Conservation (phyloP, 352 stramenopile species). For the Phytophthora multivora region DNA sequence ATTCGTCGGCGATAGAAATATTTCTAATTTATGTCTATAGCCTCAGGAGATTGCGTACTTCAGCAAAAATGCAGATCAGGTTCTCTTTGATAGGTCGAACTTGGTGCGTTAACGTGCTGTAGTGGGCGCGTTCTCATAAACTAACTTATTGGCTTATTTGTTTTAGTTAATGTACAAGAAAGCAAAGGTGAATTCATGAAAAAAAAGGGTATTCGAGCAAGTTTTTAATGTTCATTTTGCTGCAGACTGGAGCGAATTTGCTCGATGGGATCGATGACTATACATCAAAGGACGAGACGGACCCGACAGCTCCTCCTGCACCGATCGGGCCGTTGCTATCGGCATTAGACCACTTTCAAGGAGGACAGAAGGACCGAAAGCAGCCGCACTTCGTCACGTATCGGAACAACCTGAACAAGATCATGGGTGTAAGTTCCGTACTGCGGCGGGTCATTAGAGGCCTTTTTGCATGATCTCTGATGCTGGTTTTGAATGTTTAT, state of each 20-base stretch:
- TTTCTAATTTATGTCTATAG: constrained; percentile 26
- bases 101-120: constrained; percentile 39
- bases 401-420: constrained; percentile 87
- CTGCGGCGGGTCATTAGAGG: background rate
- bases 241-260: constrained; percentile 58
- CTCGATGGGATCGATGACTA: constrained; percentile 64
- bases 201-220: background rate
- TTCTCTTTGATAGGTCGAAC: constrained; percentile 69
- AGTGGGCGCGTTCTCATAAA: no score
- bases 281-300: constrained; percentile 52
- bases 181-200: constrained; percentile 17
- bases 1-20: background rate
- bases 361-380: background rate
- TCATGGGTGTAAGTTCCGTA: constrained; percentile 59
- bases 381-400: constrained; percentile 68
- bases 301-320: constrained; percentile 48
- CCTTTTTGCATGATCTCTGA: background rate
- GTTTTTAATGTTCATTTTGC: background rate
- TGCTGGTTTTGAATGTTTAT: constrained; percentile 3
- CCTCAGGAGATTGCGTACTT: constrained; percentile 68
- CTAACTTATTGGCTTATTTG: no score
- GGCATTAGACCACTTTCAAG: constrained; percentile 52
- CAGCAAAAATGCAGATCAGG: constrained; percentile 53
- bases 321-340: constrained; percentile 56
- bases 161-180: constrained; percentile 41